phyloP scores from a whole-genome alignment of 2,329 filamentous ascomycete species.

The Zymoseptoria brevis region DNA sequence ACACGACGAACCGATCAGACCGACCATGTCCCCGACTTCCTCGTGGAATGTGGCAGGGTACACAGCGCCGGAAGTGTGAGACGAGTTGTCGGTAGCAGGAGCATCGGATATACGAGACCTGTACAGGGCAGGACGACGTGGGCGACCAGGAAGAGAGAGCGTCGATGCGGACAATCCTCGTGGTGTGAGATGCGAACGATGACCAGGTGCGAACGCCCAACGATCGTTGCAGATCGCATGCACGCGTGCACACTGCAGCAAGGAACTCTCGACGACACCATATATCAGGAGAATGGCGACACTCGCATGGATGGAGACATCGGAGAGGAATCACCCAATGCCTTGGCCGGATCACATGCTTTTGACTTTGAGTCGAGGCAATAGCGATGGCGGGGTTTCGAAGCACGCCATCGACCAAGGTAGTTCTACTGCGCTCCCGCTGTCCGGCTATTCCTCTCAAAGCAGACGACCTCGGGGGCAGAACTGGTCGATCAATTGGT shows the following conservation, averaged over 20 bases:
- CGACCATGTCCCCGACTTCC: neutral
- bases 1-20: neutral
- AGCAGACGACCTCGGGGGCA: neutral
- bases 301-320: neutral
- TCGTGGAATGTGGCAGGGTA: neutral
- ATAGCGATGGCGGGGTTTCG: neutral
- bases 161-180: neutral
- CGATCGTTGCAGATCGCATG: neutral
- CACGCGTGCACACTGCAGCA: neutral
- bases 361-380: neutral
- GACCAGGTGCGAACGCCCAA: neutral
- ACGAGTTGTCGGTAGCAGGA: neutral
- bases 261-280: neutral
- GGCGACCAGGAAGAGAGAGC: neutral
- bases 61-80: neutral
- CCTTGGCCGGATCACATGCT: neutral
- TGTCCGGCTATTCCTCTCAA: neutral
- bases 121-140: neutral
- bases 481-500: neutral
- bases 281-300: neutral
- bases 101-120: neutral
- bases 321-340: neutral
- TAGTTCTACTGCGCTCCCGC: neutral
- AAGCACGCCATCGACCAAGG: neutral
- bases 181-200: neutral